These are phyloP conservation scores for Aspergillus quadrilineatus DNA, from an alignment of 2,329 filamentous ascomycete genomes.

Conservation along the genomic window DNA sequence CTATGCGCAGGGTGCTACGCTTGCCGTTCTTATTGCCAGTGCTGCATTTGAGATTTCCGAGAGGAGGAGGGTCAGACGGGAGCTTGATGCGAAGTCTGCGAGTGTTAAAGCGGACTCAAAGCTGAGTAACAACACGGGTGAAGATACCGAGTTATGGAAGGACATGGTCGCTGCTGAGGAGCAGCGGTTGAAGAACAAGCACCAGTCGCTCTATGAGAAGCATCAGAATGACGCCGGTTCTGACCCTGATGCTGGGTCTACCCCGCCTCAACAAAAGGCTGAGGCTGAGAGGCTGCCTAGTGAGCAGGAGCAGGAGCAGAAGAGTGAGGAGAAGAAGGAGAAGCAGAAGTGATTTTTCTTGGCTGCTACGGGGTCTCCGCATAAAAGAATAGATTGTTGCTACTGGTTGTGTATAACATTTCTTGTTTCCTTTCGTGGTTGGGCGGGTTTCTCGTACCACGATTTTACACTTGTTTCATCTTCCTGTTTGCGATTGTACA, in stretches of 20 bases:
- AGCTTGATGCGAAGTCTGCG: conserved; percentile 55
- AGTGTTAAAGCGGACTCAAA: conserved; percentile 58
- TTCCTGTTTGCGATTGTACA: neutral
- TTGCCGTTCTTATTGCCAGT: conserved; percentile 77
- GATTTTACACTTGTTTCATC: neutral
- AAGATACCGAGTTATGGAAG: conserved; percentile 88
- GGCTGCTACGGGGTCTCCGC: neutral
- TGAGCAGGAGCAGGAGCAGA: conserved; percentile 7
- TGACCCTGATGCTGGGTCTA: neutral
- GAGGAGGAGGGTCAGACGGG: conserved; percentile 64
- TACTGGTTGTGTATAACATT: neutral
- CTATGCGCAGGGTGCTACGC: conserved; percentile 85
- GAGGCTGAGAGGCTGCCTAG: conserved; percentile 2
- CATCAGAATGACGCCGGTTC: neutral
- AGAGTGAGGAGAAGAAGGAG: conserved; percentile 8
- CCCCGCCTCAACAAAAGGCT: conserved; percentile 4
- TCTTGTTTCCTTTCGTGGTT: neutral
- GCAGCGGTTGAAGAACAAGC: conserved; percentile 43
- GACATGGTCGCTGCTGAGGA: conserved; percentile 53
- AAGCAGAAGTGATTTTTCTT: conserved; percentile 1
- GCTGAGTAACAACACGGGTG: conserved; percentile 57
- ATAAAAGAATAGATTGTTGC: conserved; percentile 1
- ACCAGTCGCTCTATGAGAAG: conserved; percentile 35
- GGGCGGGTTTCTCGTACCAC: conserved; percentile 9
- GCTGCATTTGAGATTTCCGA: conserved; percentile 82